A percentile compares a stretch with the other conserved stretches of the same genome.
These are phyloP conservation scores for Knoxdaviesia proteae DNA, from an alignment of 2,329 filamentous ascomycete genomes.

Conservation along the genomic window DNA sequence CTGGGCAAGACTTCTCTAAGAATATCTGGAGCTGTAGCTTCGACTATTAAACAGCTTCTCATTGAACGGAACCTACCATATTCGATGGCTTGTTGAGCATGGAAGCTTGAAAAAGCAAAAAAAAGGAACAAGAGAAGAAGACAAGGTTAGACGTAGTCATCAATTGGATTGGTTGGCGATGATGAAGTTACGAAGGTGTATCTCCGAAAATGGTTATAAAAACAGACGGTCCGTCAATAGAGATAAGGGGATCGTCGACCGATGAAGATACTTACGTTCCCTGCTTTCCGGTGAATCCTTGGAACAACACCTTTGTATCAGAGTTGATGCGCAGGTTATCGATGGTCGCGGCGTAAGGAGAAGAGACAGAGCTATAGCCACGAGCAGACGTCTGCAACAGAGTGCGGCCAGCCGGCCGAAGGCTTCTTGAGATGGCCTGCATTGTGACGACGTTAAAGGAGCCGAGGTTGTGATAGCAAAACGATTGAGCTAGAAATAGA, in stretches of 20 bases:
- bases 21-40: too few relatives aligned
- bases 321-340: slow-evolving; percentile 81
- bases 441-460: slow-evolving; percentile 27
- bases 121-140: not conserved
- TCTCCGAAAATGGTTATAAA: not conserved
- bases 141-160: too few relatives aligned
- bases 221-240: too few relatives aligned
- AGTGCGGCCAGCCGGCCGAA: slow-evolving; percentile 45
- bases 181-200: not conserved
- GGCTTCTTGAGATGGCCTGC: slow-evolving; percentile 66
- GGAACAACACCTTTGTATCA: slow-evolving; percentile 88
- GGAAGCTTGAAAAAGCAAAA: slow-evolving; percentile 45
- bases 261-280: slow-evolving; percentile 48
- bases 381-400: slow-evolving; percentile 45
- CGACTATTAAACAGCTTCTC: too few relatives aligned
- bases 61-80: slow-evolving; percentile 46
- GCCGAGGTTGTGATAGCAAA: slow-evolving; percentile 2
- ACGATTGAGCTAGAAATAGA: slow-evolving; percentile 1
- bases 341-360: slow-evolving; percentile 51
- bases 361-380: slow-evolving; percentile 50
- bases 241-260: not conserved
- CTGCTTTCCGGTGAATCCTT: slow-evolving; percentile 95
- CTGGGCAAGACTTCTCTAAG: too few relatives aligned
- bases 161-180: not conserved
- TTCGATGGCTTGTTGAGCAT: slow-evolving; percentile 92